phyloP scores from a whole-genome alignment of 2,329 filamentous ascomycete species.

The Pleoardoris graminearum region DNA sequence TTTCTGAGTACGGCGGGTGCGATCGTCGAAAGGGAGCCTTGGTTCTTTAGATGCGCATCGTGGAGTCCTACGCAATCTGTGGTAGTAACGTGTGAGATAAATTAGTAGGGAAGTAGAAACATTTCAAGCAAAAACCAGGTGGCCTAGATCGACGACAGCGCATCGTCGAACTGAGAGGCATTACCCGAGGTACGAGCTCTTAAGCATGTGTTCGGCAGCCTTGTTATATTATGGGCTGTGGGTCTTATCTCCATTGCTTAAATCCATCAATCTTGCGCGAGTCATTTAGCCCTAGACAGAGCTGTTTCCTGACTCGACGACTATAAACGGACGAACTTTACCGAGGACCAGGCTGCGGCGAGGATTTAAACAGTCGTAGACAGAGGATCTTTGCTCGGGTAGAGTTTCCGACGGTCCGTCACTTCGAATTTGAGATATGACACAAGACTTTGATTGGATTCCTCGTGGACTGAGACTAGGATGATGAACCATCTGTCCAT shows the following conservation, averaged over 20 bases:
- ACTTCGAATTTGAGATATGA: too few species aligned
- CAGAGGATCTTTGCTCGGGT: too few species aligned
- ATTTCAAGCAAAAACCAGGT: background rate
- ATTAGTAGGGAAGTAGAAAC: background rate
- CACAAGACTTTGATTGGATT: too few species aligned
- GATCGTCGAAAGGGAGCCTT: background rate
- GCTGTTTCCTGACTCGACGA: too few species aligned
- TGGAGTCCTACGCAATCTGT: background rate
- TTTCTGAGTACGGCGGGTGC: background rate
- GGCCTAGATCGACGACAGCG: background rate
- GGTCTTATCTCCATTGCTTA: background rate
- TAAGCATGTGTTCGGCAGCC: background rate
- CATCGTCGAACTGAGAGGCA: background rate
- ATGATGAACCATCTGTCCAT: too few species aligned
- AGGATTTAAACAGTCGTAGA: too few species aligned
- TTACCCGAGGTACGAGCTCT: constrained; percentile 8
- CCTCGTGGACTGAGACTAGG: too few species aligned
- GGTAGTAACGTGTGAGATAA: background rate
- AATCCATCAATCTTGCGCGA: background rate
- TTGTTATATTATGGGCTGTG: background rate
- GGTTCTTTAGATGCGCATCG: background rate
- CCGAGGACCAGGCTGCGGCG: too few species aligned
- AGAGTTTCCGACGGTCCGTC: too few species aligned
- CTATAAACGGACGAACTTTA: too few species aligned
- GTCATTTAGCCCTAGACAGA: background rate